Percentiles rank a stretch among this genome's conserved stretches.
These are phyloP conservation scores for Vitis labrusca DNA, from an alignment of 164 flowering plant genomes.

Conservation along the genomic window DNA sequence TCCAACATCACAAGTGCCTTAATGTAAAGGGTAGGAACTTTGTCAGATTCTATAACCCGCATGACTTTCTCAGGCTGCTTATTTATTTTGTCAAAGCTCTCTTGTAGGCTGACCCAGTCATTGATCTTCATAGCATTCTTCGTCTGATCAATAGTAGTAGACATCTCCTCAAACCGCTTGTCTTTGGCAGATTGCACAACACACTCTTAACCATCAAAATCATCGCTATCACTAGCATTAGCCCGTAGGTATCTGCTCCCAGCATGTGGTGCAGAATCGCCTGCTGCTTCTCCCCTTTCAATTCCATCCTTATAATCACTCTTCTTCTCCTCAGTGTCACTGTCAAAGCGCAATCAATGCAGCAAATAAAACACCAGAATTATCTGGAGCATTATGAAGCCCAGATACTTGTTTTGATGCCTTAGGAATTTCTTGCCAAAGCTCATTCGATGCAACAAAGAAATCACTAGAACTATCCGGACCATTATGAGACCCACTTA, in stretches of 20 bases:
- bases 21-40: too few relatives aligned
- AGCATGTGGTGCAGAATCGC: constrained; percentile 12
- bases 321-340: constrained; percentile 56
- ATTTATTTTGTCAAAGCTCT: constrained; percentile 60
- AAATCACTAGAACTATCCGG: too few relatives aligned
- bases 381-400: too few relatives aligned
- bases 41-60: constrained; percentile 61
- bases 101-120: constrained; percentile 60
- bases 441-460: too few relatives aligned
- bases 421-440: too few relatives aligned
- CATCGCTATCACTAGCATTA: constrained; percentile 66
- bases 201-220: constrained; percentile 59
- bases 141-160: too few relatives aligned
- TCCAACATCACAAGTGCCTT: constrained; percentile 26
- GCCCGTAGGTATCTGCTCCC: too few relatives aligned
- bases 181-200: constrained; percentile 79
- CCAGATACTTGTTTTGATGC: too few relatives aligned
- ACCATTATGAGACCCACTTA: too few relatives aligned
- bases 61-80: constrained; percentile 92
- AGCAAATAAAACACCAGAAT: too few relatives aligned
- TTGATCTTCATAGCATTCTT: too few relatives aligned
- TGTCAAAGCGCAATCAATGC: constrained; percentile 11
- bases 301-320: constrained; percentile 39
- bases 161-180: constrained; percentile 19
- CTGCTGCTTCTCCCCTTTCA: constrained; percentile 18